These are phyloP conservation scores for Tillandsia leiboldiana DNA, from an alignment of 176 grass and related monocot species.

Conservation along the genomic window DNA sequence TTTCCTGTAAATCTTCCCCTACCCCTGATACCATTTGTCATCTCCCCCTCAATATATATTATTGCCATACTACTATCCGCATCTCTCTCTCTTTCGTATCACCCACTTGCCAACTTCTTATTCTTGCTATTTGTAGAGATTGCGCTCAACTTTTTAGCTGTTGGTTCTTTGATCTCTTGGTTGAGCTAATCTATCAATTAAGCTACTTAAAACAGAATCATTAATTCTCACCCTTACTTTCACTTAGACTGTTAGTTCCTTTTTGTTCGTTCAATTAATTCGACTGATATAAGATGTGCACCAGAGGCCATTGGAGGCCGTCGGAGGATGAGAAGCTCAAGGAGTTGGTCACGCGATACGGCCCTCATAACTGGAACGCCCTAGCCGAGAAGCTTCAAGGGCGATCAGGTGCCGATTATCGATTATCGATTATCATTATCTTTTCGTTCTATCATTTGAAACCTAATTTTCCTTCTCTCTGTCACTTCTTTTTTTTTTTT, in stretches of 20 bases:
- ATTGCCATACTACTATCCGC: not conserved
- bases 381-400: conserved; percentile 93
- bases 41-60: not conserved
- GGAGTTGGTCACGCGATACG: conserved; percentile 56
- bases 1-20: conserved; percentile 14
- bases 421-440: not conserved
- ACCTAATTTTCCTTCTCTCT: no score
- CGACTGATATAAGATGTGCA: conserved; percentile 50
- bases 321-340: conserved; percentile 86
- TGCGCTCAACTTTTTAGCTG: not conserved
- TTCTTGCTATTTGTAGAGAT: not conserved
- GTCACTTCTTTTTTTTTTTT: no score
- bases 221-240: no score
- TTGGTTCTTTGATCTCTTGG: not conserved
- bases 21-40: conserved; percentile 5
- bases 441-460: not conserved
- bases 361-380: conserved; percentile 89
- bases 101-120: not conserved
- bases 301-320: conserved; percentile 87
- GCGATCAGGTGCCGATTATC: conserved; percentile 50
- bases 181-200: not conserved
- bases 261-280: conserved; percentile 16
- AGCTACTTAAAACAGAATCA: no score
- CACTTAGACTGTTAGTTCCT: not conserved
- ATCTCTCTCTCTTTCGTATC: not conserved